Conservation (phyloP, 2,329 filamentous ascomycete species). For the Cercospora brassicicola region DNA sequence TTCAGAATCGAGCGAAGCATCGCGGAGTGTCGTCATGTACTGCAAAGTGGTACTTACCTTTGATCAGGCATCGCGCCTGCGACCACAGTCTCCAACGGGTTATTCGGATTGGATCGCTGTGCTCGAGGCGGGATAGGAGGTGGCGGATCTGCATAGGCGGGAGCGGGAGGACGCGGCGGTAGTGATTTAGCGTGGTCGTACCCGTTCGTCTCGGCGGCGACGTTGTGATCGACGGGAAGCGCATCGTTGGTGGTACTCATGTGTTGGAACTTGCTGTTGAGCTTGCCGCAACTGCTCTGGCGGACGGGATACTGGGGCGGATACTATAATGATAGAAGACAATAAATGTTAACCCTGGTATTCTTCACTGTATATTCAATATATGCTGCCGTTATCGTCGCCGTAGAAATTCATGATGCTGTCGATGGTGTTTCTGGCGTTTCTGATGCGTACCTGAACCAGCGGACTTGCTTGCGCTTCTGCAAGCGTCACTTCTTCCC, state of each 20-base stretch:
- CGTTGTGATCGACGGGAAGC: background rate
- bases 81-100: slow-evolving; percentile 29
- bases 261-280: background rate
- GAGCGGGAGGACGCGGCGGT: background rate
- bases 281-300: slow-evolving; percentile 6
- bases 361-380: slow-evolving; percentile 5
- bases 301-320: slow-evolving; percentile 5
- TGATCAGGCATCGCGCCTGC: slow-evolving; percentile 31
- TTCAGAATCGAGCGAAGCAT: background rate
- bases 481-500: slow-evolving; percentile 27
- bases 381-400: slow-evolving; percentile 23
- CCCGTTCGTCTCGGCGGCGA: slow-evolving; percentile 12
- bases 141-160: background rate
- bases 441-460: slow-evolving; percentile 35
- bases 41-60: slow-evolving; percentile 27
- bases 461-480: slow-evolving; percentile 30
- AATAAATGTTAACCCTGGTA: slow-evolving; percentile 6
- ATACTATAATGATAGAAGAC: slow-evolving; percentile 1
- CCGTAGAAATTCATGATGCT: slow-evolving; percentile 33
- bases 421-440: slow-evolving; percentile 28
- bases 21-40: background rate
- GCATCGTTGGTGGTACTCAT: background rate
- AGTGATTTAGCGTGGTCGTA: background rate
- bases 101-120: slow-evolving; percentile 4
- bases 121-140: slow-evolving; percentile 2